Evolutionary conservation across 208 protist genomes (phyloP), one percentile per base, ranked within the genome.

Genomic region (Crithidia mellificae): DNA sequence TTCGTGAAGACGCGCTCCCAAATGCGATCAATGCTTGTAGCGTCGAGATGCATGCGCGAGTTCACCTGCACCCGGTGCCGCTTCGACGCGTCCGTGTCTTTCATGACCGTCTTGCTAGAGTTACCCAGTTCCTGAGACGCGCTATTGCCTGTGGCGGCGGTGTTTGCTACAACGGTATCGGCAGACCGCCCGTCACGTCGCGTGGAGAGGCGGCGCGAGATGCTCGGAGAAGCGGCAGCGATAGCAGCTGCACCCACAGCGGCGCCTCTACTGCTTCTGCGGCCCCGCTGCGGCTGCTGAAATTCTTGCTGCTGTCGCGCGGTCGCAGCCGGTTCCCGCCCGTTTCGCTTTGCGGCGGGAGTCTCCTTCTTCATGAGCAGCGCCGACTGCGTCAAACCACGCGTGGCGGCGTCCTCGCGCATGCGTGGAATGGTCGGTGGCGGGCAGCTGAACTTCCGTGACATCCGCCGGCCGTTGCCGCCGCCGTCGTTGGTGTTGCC

Each of bases 381-480:
- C 36, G 56, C 63, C 6, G 70, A 70, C 20, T 66, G 70, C 39
- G 70, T 76, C 38, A 76, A 19, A 17, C 70, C 70, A 20, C 70
- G 70, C 36, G 70, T 76, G 6, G 70, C 44, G 25, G 70, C 70
- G 30, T 76, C 70, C 49, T 76, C 70, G 63, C 70, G 63, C 70
- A 76, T 70, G 44, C 70, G 70, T 7, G 70, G 70, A 11, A 70
- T 63, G 12, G 54, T 47, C 41, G 54, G 41, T 17, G 61, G 38
- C 9, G 24, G 53, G 25, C 30, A 63, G 34, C 11, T 51, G 20
- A 43, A 50, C 30, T 53, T 43, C 9, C 38, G n/a, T 14, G 53
- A 56, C 6, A 22, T 27, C 0, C 53, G 61, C 19, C 59, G 58
- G 0, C 8, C 44, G 30, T 30, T 44, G 7, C 6, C 24, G 5